Evolutionary conservation across 495 filamentous ascomycete species (phyloP).

Genomic region (Elaphomyces granulatus): DNA sequence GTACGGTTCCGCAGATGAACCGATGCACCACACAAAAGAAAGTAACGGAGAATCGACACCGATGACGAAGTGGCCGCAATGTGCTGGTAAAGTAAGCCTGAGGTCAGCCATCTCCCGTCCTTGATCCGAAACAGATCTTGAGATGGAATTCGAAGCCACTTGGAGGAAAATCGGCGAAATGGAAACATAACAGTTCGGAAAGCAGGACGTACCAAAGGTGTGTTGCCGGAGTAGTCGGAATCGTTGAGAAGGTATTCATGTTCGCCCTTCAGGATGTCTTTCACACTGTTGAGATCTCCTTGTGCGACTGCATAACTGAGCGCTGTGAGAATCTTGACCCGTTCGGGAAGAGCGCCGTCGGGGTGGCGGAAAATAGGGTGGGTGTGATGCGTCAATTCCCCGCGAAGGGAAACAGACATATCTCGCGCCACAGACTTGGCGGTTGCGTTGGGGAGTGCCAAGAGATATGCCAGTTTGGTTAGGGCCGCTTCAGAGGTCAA

Average conservation of each 20-base stretch:
- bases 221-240: constrained; percentile 80
- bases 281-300: constrained; percentile 49
- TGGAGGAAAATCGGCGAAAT: too few relatives aligned
- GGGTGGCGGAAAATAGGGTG: constrained; percentile 57
- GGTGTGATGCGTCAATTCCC: constrained; percentile 71
- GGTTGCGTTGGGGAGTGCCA: constrained; percentile 50
- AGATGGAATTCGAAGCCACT: neutral
- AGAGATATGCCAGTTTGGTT: constrained; percentile 82
- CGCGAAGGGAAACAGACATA: constrained; percentile 67
- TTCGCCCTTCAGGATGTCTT: constrained; percentile 51
- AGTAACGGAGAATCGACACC: constrained; percentile 49
- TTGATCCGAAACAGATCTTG: constrained; percentile 5
- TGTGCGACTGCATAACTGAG: constrained; percentile 71
- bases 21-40: constrained; percentile 65
- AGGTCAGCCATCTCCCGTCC: constrained; percentile 1
- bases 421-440: constrained; percentile 46
- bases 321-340: constrained; percentile 44
- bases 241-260: constrained; percentile 55
- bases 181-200: too few relatives aligned
- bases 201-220: constrained; percentile 46
- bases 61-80: constrained; percentile 47
- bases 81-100: constrained; percentile 35
- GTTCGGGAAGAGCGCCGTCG: constrained; percentile 33
- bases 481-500: constrained; percentile 89
- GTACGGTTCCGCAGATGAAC: constrained; percentile 75